phyloP scores from a whole-genome alignment of 2,329 filamentous ascomycete species.

The Ceratocystis cubensis region DNA sequence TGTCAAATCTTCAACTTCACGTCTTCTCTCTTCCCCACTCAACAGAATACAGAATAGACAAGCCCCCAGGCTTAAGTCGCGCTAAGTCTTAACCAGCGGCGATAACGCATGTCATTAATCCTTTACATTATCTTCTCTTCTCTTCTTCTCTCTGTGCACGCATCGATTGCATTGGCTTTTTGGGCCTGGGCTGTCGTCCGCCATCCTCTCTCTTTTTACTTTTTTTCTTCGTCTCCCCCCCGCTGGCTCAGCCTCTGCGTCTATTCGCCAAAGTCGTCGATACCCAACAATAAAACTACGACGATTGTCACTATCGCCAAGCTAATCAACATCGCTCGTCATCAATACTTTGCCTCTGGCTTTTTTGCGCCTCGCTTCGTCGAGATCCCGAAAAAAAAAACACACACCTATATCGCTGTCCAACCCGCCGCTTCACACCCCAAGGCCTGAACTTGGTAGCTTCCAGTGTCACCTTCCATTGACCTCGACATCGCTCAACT shows the following conservation, averaged over 20 bases:
- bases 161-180: not conserved
- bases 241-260: not conserved
- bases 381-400: not conserved
- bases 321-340: too few relatives aligned
- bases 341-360: not conserved
- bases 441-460: not conserved
- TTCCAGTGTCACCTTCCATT: too few relatives aligned
- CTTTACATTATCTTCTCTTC: slow-evolving; percentile 6
- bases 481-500: too few relatives aligned
- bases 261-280: not conserved
- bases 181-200: not conserved
- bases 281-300: not conserved
- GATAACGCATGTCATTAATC: slow-evolving; percentile 11
- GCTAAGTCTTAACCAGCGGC: not conserved
- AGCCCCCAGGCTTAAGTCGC: not conserved
- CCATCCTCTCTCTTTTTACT: not conserved
- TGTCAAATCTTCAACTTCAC: not conserved
- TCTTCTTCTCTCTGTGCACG: not conserved
- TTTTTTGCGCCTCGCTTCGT: not conserved
- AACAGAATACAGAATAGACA: not conserved
- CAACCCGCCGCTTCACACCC: not conserved
- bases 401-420: not conserved
- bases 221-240: too few relatives aligned
- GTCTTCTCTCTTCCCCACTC: not conserved
- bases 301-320: not conserved